Evolutionary conservation across 1,139 yeast genomes (phyloP), one percentile per base, ranked within the genome.

Genomic region (Wickerhamomyces sp.): DNA sequence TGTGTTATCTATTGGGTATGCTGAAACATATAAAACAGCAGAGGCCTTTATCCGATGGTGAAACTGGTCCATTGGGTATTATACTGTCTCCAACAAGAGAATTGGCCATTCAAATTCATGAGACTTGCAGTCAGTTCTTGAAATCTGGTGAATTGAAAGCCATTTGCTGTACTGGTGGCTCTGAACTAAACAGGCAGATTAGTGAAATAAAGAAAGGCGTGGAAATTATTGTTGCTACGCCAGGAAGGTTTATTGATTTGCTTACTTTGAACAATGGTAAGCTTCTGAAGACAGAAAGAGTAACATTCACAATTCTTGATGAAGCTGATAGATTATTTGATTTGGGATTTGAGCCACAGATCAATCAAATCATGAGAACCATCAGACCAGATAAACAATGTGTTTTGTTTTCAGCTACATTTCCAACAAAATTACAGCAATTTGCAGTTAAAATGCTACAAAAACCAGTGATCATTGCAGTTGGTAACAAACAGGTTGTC

Each of bases 321-420:
- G 99, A 93, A 56, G 97, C 98, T 1, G 99, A 93, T 59, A 65
- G 99, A 47, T 80, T 91, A 85, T 89, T 89, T 62, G 99, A 91
- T 59, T 69, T 91, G 75, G 99, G 99, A 2, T 93, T 93, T 61
- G 98, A 88, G 52, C 98, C 98, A 0, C 99, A 93, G 55, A 89
- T 93, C 4, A 78, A 75, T 50, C 86, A 87, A 51, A 82, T 93
- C 20, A 68, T 88, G 51, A 68, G 75, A 21, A 84, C 84, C 30
- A 72, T 87, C 2, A 68, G 97, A 35, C 94, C 95, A 0, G 96
- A 89, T 53, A 67, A 83, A 36, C 98, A 91, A 54, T 85, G 94
- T n/a, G 93, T 89, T 6, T 59, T 93, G 24, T 91, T 91, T 55
- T 86, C 96, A 10, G 98, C 98, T 0, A 93, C 99, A 0, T 88